These are phyloP conservation scores for Eucalyptus regnans DNA, from an alignment of 345 rosid species.

Conservation along the genomic window DNA sequence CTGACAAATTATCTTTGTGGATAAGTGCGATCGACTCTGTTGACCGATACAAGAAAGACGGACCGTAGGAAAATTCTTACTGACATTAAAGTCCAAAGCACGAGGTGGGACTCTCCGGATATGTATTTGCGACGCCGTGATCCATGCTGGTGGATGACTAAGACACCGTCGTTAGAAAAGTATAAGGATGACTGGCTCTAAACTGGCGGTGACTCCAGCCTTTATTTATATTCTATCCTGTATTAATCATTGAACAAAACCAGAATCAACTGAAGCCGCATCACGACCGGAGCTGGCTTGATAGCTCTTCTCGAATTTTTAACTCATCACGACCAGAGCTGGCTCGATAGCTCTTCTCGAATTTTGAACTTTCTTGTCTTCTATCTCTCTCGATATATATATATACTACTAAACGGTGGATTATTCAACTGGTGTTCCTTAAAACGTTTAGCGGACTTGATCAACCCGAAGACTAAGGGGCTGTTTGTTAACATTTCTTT, in stretches of 20 bases:
- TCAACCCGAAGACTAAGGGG: neutral
- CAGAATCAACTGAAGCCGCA: neutral
- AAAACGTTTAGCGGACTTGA: neutral
- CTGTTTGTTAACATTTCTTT: too few species aligned
- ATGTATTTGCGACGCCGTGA: neutral
- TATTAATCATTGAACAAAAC: neutral
- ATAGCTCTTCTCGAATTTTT: neutral
- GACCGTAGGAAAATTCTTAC: neutral
- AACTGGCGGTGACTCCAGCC: neutral
- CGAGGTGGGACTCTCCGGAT: neutral
- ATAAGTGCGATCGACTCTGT: neutral
- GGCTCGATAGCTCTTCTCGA: neutral
- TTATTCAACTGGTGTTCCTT: neutral
- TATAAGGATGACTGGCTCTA: neutral
- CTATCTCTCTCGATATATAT: too few species aligned
- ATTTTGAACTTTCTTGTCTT: neutral
- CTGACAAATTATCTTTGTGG: neutral
- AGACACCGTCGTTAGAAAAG: neutral
- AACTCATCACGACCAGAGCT: neutral
- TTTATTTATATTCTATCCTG: neutral
- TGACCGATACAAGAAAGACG: neutral
- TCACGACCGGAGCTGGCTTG: neutral
- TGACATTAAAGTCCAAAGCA: neutral
- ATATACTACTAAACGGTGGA: too few species aligned
- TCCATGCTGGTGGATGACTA: neutral